Evolutionary conservation across 495 filamentous ascomycete genomes (phyloP).

Genomic region (Tuber brumale): DNA sequence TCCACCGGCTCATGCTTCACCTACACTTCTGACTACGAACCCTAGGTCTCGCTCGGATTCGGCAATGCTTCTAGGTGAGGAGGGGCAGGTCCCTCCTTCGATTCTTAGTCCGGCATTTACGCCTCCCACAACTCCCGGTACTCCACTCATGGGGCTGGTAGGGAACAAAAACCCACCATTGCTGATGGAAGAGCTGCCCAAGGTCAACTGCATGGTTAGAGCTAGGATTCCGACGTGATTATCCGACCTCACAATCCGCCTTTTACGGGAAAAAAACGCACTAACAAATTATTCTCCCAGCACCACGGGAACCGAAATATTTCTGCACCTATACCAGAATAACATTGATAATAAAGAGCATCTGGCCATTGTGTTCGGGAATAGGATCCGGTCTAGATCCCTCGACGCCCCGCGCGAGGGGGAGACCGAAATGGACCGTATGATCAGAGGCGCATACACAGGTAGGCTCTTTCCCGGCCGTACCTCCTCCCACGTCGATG

Average conservation of each 20-base stretch:
- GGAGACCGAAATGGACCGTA: conserved; percentile 91
- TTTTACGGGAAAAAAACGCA: background rate
- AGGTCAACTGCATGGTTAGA: conserved; percentile 74
- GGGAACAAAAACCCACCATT: conserved; percentile 54
- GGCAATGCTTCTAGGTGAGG: conserved; percentile 9
- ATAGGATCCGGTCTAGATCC: conserved; percentile 68
- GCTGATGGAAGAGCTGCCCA: conserved; percentile 61
- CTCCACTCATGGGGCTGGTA: conserved; percentile 50
- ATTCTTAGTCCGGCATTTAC: conserved; percentile 68
- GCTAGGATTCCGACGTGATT: conserved; percentile 67
- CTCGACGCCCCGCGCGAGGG: conserved; percentile 74
- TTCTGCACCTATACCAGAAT: conserved; percentile 90
- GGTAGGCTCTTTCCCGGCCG: conserved; percentile 82
- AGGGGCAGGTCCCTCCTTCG: conserved; percentile 23
- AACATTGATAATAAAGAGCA: conserved; percentile 92
- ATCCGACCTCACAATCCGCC: background rate
- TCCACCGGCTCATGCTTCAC: conserved; percentile 23
- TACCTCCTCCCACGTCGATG: conserved; percentile 47
- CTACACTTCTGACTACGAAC: conserved; percentile 12
- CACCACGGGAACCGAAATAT: conserved; percentile 89
- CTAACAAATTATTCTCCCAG: conserved; percentile 15
- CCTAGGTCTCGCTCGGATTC: conserved; percentile 17
- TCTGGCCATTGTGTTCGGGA: conserved; percentile 93
- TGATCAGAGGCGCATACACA: conserved; percentile 88
- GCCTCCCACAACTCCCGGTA: conserved; percentile 66